Base-by-base conservation (phyloP, 768 basidiomycete species). In the Lentinula sp. region DNA sequence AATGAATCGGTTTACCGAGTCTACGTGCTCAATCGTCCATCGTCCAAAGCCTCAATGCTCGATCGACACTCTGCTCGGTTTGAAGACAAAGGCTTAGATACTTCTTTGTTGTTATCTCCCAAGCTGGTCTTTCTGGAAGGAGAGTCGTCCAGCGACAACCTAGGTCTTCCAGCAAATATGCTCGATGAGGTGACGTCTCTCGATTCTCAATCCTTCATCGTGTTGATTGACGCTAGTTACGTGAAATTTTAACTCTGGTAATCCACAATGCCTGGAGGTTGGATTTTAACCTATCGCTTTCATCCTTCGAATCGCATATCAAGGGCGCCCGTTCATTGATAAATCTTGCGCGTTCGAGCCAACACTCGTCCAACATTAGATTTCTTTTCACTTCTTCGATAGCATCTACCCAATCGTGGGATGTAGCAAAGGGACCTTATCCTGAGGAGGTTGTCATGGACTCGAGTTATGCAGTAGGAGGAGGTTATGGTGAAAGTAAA, bases 251-350 rank as follows among this genome's bases (percentile, higher is more conserved):
- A 1, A 72, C 68, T 0, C 45, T 63, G 33, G 66, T 75, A 15
- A 68, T 75, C 1, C 67, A 73, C 58, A 72, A 73, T 39, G 76
- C 73, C 0, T 78, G 76, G 77, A 64, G 70, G 2, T 64, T 78
- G 2, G 73, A 78, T 57, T 78, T 78, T 65, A 77, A 77, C 35
- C 63, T 73, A 15, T 65, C 72, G 0, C 68, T 77, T 2, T 39
- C 65, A 2, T 76, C 74, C 1, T 76, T 76, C 61, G 73, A 77
- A 52, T 65, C 72, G 2, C 68, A 71, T 43, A 62, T 79, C 48
- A 68, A 67, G 6, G 70, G 71, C 7, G 66, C 66, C 1, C 46
- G 69, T 23, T 67, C 68, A 32, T 59, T 76, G n/a, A 62, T 74
- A 32, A 68, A 74, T 59, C 63, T 71, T 6, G 68, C 68, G 3